These are phyloP conservation scores for Coleophoma crateriformis DNA, from an alignment of 2,329 filamentous ascomycete genomes.

Conservation along the genomic window DNA sequence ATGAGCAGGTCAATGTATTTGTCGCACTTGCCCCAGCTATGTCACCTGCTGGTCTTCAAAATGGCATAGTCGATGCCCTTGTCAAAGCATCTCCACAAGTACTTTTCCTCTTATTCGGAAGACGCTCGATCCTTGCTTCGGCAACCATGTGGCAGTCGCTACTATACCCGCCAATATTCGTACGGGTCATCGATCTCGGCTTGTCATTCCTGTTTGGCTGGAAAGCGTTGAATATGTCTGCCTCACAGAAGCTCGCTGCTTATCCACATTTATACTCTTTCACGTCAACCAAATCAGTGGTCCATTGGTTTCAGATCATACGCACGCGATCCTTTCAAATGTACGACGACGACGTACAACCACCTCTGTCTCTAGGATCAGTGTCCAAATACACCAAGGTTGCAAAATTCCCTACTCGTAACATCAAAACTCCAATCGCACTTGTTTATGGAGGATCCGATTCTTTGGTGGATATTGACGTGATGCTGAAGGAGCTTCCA, in stretches of 20 bases:
- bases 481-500: conserved; percentile 88
- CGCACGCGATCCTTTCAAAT: conserved; percentile 95
- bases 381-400: conserved; percentile 89
- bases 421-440: conserved; percentile 93
- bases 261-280: conserved; percentile 97
- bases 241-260: conserved; percentile 86
- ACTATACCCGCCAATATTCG: conserved; percentile 89
- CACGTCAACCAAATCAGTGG: conserved; percentile 92
- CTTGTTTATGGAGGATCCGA: conserved; percentile 91
- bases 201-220: conserved; percentile 85
- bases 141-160: conserved; percentile 97
- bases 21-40: conserved; percentile 94
- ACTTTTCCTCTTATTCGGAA: conserved; percentile 86
- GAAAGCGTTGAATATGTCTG: conserved; percentile 76
- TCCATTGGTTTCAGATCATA: conserved; percentile 99
- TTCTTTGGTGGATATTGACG: conserved; percentile 86
- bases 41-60: conserved; percentile 86
- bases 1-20: conserved; percentile 91
- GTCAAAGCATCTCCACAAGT: conserved; percentile 92
- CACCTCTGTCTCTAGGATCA: conserved; percentile 64
- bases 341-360: conserved; percentile 92
- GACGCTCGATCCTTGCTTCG: conserved; percentile 84
- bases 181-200: conserved; percentile 77
- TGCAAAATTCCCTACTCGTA: conserved; percentile 90
- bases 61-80: conserved; percentile 85